Base-by-base conservation (phyloP, 371 early-diverging fungal genomes). In the Mucor circinelloides region DNA sequence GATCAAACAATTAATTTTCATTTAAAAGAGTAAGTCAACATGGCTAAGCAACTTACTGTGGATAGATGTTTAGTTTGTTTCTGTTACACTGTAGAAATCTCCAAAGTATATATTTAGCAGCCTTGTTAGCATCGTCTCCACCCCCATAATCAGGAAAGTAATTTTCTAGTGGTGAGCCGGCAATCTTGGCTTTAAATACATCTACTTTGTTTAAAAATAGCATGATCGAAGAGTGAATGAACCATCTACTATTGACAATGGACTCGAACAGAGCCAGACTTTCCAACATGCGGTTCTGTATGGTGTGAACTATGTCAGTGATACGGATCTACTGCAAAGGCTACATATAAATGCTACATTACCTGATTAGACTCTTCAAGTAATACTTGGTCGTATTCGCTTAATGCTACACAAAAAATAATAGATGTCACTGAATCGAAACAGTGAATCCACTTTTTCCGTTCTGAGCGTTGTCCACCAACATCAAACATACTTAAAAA, bases 381-480 rank as follows among this genome's bases (percentile, higher is more conserved):
- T 61, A 92, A 81, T n/a, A 85, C 85, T 79, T 93, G 93, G 67
- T 87, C 93, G 73, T 86, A 91, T 77, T 83, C 90, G 73, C 81
- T 83, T 58, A 87, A 77, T 63, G 89, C 93, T 71, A 86, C 91
- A 81, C 81, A 89, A 74, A 83, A 91, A 61, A 85, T 91, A 72
- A 85, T 89, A 60, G 82, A 88, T 68, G 83, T 93, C 25, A 90
- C 94, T 68, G 85, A 80, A 81, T 94, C 89, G 85, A 95, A 91
- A 69, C 94, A 95, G 63, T 95, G 95, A 58, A 93, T 91, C 97
- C 97, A 96, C 76, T 95, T 95, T 70, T 93, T 95, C 61, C 97
- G 85, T 75, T 93, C 94, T 57, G 91, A 90, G 28, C 94, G 85
- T 46, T 90, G 91, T n/a, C 90, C 90, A 28, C 90, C 90, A 5